A percentile compares a stretch with the other conserved stretches of the same genome.
Conservation (phyloP, 179 eudicot species). For the Corrigiola litoralis region DNA sequence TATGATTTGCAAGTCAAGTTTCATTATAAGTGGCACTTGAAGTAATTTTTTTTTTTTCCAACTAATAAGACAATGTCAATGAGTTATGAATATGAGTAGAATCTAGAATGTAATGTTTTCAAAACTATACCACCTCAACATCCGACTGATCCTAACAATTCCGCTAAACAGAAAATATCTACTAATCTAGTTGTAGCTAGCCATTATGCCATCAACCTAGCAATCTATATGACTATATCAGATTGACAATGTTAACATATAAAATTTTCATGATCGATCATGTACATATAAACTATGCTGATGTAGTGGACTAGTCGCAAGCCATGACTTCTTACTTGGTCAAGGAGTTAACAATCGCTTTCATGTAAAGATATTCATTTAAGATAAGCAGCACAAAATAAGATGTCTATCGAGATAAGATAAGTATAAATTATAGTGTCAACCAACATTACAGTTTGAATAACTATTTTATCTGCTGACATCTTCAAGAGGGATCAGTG, state of each 20-base stretch:
- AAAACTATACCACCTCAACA: not conserved
- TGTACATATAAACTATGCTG: no score
- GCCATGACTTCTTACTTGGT: not conserved
- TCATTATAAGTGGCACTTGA: not conserved
- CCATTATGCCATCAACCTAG: not conserved
- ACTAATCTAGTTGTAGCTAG: not conserved
- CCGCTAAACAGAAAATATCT: not conserved
- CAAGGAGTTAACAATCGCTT: not conserved
- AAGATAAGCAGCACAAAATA: not conserved
- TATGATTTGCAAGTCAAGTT: not conserved
- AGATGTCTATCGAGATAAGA: no score
- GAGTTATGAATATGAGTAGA: no score
- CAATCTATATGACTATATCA: not conserved
- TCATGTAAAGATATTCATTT: not conserved
- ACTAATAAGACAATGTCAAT: not conserved
- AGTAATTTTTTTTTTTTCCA: not conserved
- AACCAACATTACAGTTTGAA: not conserved
- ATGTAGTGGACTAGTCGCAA: no score
- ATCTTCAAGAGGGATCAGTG: not conserved
- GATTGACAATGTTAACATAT: no score
- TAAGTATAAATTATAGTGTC: not conserved
- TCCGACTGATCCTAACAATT: not conserved
- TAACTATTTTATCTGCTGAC: not conserved
- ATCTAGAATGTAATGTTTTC: not conserved
- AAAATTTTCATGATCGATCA: no score